Evolutionary conservation across 169 alveolate genomes (phyloP).

Genomic region (Gregarina niphandrodes): DNA sequence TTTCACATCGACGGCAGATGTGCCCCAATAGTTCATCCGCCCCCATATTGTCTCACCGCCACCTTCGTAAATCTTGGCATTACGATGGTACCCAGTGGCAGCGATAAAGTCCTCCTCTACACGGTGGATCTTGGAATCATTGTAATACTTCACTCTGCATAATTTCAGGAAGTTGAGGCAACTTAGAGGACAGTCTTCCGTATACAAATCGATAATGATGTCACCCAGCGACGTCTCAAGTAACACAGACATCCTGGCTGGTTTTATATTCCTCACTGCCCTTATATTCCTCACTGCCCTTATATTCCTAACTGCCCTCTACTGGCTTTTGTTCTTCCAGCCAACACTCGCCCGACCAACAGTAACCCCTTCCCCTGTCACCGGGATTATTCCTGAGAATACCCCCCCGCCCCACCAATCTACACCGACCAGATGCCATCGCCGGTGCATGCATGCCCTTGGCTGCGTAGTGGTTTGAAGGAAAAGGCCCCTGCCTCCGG

Average conservation of each 20-base stretch:
- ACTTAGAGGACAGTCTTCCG: conserved; percentile 18
- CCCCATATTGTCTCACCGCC: conserved; percentile 6
- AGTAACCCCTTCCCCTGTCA: too few species aligned
- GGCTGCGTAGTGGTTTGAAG: too few species aligned
- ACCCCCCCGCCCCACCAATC: too few species aligned
- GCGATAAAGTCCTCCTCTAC: conserved; percentile 60
- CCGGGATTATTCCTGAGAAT: too few species aligned
- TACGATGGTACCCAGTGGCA: conserved; percentile 28
- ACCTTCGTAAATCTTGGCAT: not conserved
- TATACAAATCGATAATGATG: conserved; percentile 48
- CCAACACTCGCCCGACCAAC: too few species aligned
- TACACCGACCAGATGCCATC: too few species aligned
- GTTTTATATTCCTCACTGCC: too few species aligned
- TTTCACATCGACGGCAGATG: conserved; percentile 2
- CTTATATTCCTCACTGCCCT: too few species aligned
- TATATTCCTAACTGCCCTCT: too few species aligned
- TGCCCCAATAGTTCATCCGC: conserved; percentile 13
- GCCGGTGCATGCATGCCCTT: too few species aligned
- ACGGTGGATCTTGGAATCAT: conserved; percentile 48
- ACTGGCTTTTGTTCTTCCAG: too few species aligned
- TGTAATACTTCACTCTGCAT: conserved; percentile 63
- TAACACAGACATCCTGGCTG: conserved; percentile 73
- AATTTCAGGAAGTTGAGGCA: conserved; percentile 55
- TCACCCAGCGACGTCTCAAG: conserved; percentile 71
- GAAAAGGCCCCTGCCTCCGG: too few species aligned